A percentile compares a stretch with the other conserved stretches of the same genome.
Evolutionary conservation across 2,329 filamentous ascomycete species (phyloP).

Genomic region (Aspergillus fructus): DNA sequence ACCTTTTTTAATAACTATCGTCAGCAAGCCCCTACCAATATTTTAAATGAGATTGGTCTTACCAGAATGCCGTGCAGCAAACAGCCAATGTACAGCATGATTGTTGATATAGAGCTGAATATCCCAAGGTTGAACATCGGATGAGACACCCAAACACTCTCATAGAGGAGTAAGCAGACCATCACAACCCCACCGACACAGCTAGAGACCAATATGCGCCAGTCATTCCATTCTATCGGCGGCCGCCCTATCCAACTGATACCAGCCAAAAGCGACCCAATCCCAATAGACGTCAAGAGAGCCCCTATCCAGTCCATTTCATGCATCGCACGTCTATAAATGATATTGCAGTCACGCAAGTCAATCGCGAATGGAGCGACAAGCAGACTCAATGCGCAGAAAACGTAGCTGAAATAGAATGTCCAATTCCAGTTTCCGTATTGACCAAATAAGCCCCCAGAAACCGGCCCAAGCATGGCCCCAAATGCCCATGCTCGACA

Average conservation of each 20-base stretch:
- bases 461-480: slow-evolving; percentile 26
- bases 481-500: slow-evolving; percentile 33
- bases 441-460: slow-evolving; percentile 29
- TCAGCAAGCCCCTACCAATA: neutral
- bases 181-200: slow-evolving; percentile 33
- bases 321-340: slow-evolving; percentile 22
- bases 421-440: slow-evolving; percentile 26
- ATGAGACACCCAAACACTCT: slow-evolving; percentile 32
- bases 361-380: slow-evolving; percentile 32
- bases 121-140: slow-evolving; percentile 40
- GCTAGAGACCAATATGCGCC: slow-evolving; percentile 42
- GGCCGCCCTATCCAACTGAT: slow-evolving; percentile 45
- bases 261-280: slow-evolving; percentile 42
- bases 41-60: slow-evolving; percentile 15
- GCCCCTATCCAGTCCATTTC: slow-evolving; percentile 46
- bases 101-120: slow-evolving; percentile 36
- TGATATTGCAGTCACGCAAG: slow-evolving; percentile 24
- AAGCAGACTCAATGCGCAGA: slow-evolving; percentile 29
- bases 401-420: slow-evolving; percentile 35
- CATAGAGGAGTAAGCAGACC: slow-evolving; percentile 35
- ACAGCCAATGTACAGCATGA: slow-evolving; percentile 42
- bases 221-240: slow-evolving; percentile 38
- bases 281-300: slow-evolving; percentile 38
- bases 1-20: slow-evolving; percentile 28
- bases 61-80: slow-evolving; percentile 47